These are phyloP conservation scores for Sextonia rubra DNA, from an alignment of 164 flowering plant species.

Conservation along the genomic window DNA sequence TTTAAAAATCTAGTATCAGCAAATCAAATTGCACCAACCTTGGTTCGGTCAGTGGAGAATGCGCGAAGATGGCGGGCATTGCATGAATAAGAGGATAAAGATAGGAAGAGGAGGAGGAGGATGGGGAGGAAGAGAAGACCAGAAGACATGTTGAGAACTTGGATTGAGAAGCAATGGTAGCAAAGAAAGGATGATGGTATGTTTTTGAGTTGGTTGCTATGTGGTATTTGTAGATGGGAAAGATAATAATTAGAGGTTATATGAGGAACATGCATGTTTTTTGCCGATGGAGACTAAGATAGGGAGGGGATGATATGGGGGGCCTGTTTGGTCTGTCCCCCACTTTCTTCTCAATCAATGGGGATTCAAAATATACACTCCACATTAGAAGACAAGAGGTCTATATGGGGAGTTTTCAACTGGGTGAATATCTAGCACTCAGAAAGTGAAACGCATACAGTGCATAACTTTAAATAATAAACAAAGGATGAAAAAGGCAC, in stretches of 20 bases:
- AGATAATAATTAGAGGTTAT: slow-evolving; percentile 51
- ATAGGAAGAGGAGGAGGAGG: slow-evolving; percentile 19
- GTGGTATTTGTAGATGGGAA: slow-evolving; percentile 37
- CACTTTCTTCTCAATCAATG: background rate
- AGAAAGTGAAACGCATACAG: too few relatives aligned
- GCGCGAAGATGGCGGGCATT: slow-evolving; percentile 24
- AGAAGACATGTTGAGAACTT: slow-evolving; percentile 18
- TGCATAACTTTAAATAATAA: too few relatives aligned
- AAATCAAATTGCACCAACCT: slow-evolving; percentile 17
- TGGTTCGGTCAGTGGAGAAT: slow-evolving; percentile 13
- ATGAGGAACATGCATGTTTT: slow-evolving; percentile 57
- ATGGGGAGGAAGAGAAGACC: slow-evolving; percentile 1
- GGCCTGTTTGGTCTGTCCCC: background rate
- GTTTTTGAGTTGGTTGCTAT: background rate
- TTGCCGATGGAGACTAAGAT: slow-evolving; percentile 29
- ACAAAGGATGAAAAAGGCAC: too few relatives aligned
- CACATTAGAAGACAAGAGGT: background rate
- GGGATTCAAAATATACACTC: background rate
- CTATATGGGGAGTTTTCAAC: background rate
- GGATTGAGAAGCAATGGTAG: background rate
- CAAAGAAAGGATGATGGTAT: background rate
- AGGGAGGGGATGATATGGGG: slow-evolving; percentile 20
- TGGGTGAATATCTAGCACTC: too few relatives aligned
- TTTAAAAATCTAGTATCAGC: too few relatives aligned
- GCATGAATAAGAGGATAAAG: slow-evolving; percentile 30